These are phyloP conservation scores for Apiospora rasikravindrae DNA, from an alignment of 2,329 filamentous ascomycete genomes.

Conservation along the genomic window DNA sequence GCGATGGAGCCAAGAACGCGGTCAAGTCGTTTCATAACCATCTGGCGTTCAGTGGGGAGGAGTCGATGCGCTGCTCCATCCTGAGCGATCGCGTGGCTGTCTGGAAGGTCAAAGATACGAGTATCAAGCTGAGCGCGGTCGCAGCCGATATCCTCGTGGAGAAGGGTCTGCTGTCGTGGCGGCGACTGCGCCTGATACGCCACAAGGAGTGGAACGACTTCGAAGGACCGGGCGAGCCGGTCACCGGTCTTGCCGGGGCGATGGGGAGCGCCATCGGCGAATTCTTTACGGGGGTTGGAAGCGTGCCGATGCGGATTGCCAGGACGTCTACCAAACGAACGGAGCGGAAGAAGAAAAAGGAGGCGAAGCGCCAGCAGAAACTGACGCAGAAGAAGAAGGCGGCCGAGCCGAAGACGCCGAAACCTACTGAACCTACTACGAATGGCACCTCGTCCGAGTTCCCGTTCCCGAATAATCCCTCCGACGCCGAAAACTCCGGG, in stretches of 20 bases:
- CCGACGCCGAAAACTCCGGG: conserved; percentile 24
- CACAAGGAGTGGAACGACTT: conserved; percentile 80
- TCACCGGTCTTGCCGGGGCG: conserved; percentile 69
- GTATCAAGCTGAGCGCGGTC: conserved; percentile 64
- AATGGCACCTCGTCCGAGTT: background rate
- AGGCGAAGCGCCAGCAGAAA: conserved; percentile 36
- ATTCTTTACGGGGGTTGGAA: conserved; percentile 66
- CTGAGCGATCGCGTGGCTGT: conserved; percentile 66
- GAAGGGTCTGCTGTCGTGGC: conserved; percentile 66
- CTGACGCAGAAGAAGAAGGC: conserved; percentile 28
- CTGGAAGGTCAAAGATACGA: conserved; percentile 68
- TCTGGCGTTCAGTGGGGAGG: conserved; percentile 56
- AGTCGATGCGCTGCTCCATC: conserved; percentile 69
- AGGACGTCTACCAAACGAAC: conserved; percentile 62
- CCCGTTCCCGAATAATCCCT: conserved; percentile 17
- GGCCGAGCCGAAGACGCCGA: conserved; percentile 26
- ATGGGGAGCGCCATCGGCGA: conserved; percentile 63
- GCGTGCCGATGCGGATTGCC: conserved; percentile 66
- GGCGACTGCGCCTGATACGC: conserved; percentile 65
- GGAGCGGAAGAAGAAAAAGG: conserved; percentile 54
- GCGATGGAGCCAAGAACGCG: conserved; percentile 73
- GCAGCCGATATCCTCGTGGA: conserved; percentile 70
- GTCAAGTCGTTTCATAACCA: conserved; percentile 70
- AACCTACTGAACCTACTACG: background rate
- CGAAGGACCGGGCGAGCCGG: conserved; percentile 74